These are phyloP conservation scores for Rhytidiadelphus loreus DNA, from an alignment of 225 moss, liverwort and hornwort genomes.

Conservation along the genomic window DNA sequence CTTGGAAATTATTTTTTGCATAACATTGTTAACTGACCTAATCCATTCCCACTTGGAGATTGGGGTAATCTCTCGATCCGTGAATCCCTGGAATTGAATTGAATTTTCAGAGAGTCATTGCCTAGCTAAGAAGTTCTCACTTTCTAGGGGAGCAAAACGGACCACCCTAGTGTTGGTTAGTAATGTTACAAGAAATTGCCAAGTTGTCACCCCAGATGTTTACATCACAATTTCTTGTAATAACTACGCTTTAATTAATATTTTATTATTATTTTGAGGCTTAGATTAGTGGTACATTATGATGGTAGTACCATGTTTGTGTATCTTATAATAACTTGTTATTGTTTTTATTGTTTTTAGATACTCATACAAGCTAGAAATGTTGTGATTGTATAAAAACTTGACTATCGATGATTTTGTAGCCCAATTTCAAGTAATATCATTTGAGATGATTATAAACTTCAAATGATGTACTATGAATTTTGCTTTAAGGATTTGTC, in stretches of 20 bases:
- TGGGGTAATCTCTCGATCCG: background rate
- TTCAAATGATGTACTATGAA: background rate
- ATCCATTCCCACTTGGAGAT: rapidly evolving
- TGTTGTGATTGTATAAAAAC: background rate
- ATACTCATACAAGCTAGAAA: background rate
- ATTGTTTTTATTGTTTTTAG: background rate
- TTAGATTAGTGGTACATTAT: background rate
- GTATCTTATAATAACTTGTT: background rate
- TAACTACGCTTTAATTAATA: background rate
- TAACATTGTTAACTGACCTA: too few species aligned
- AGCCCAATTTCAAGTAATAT: background rate
- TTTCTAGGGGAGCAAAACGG: background rate
- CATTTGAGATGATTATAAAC: background rate
- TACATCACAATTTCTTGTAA: background rate
- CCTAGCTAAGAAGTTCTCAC: background rate
- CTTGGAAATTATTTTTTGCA: background rate
- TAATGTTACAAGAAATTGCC: background rate
- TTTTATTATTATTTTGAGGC: background rate
- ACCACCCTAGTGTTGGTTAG: background rate
- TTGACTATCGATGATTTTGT: background rate
- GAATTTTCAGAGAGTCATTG: background rate
- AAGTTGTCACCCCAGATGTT: background rate
- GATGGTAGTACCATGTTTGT: background rate
- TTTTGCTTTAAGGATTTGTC: background rate
- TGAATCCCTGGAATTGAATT: background rate